Percentiles rank a stretch among this genome's conserved stretches.
These are phyloP conservation scores for Elongisporangium undulatum DNA, from an alignment of 352 stramenopile genomes.

Conservation along the genomic window DNA sequence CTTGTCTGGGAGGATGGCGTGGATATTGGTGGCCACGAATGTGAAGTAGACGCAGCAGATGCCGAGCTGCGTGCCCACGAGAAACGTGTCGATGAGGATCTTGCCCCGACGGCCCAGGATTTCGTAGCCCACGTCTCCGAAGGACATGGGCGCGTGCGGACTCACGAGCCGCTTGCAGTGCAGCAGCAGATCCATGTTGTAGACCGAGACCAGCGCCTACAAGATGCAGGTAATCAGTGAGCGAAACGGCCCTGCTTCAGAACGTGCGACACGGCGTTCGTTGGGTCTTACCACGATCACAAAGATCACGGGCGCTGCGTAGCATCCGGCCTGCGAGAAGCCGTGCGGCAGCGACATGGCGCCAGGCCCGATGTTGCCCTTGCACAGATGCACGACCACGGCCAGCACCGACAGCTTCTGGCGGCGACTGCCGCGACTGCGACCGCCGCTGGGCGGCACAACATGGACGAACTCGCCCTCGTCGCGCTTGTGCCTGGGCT, in stretches of 20 bases:
- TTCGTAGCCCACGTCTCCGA: conserved; percentile 63
- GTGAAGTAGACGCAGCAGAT: conserved; percentile 87
- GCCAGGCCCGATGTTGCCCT: conserved; percentile 74
- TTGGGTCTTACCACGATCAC: conserved; percentile 52
- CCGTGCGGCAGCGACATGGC: conserved; percentile 76
- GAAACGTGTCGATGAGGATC: conserved; percentile 69
- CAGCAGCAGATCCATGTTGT: conserved; percentile 82
- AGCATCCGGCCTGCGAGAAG: conserved; percentile 72
- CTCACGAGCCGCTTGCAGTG: conserved; percentile 61
- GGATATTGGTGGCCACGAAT: conserved; percentile 80
- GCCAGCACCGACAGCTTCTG: conserved; percentile 53
- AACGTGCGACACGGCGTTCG: neutral
- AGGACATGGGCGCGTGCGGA: conserved; percentile 51
- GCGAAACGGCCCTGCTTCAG: neutral
- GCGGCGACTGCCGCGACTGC: neutral
- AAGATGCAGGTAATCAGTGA: neutral
- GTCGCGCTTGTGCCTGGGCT: neutral
- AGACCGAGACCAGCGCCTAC: conserved; percentile 67
- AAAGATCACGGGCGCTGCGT: conserved; percentile 55
- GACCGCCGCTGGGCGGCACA: neutral
- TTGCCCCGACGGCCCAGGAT: conserved; percentile 61
- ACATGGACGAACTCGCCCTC: neutral
- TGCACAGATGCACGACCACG: conserved; percentile 64
- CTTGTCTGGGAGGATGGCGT: conserved; percentile 62
- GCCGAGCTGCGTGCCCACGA: conserved; percentile 71